These are phyloP conservation scores for Alternaria panax DNA, from an alignment of 2,329 filamentous ascomycete species.

Conservation along the genomic window DNA sequence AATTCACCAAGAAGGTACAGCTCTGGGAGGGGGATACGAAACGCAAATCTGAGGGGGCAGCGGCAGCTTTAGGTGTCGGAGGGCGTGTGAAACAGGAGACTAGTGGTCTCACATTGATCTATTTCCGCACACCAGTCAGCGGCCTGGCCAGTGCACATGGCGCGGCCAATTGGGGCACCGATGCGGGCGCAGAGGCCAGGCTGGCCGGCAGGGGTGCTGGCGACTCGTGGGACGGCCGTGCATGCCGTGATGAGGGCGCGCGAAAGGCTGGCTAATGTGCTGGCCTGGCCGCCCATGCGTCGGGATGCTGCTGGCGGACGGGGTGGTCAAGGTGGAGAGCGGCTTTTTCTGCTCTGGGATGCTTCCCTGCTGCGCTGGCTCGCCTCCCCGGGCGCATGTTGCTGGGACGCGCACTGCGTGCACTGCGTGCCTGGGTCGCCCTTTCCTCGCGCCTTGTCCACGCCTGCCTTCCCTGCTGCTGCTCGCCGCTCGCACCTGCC, in stretches of 20 bases:
- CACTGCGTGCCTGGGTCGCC: conserved; percentile 1
- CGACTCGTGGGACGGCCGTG: conserved; percentile 34
- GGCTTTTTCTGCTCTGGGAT: conserved; percentile 3
- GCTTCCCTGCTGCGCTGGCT: not conserved
- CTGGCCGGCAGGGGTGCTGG: conserved; percentile 18
- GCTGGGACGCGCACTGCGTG: not conserved
- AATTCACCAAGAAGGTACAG: conserved; percentile 45
- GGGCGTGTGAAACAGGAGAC: conserved; percentile 50
- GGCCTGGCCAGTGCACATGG: conserved; percentile 32
- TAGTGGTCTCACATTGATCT: conserved; percentile 49
- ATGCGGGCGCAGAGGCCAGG: conserved; percentile 16
- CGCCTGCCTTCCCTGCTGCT: conserved; percentile 5
- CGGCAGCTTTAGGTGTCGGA: conserved; percentile 51
- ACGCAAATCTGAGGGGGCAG: conserved; percentile 50
- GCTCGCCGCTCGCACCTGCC: conserved; percentile 9
- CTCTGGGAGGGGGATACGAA: conserved; percentile 46
- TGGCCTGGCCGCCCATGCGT: conserved; percentile 8
- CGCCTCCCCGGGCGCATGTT: not conserved
- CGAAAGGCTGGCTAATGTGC: conserved; percentile 13
- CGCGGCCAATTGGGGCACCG: conserved; percentile 32
- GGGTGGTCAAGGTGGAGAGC: conserved; percentile 6
- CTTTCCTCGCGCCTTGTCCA: conserved; percentile 14
- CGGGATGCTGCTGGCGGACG: not conserved
- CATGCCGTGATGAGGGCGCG: conserved; percentile 20
- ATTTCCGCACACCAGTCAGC: conserved; percentile 43